Conservation (phyloP, 2,329 filamentous ascomycete species). For the Apiospora marii region DNA sequence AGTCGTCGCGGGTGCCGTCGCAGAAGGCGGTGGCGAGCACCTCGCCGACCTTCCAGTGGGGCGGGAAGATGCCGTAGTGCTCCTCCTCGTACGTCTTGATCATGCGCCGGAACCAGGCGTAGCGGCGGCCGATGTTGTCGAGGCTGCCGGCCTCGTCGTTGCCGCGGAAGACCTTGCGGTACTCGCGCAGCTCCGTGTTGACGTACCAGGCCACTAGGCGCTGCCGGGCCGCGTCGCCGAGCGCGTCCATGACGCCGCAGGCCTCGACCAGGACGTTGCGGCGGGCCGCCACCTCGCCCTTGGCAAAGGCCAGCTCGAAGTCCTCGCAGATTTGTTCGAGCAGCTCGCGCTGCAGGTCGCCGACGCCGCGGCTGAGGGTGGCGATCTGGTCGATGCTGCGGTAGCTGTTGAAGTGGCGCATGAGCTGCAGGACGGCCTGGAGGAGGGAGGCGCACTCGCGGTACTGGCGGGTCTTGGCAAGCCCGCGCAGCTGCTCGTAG, state of each 20-base stretch:
- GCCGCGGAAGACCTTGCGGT: slow-evolving; percentile 92
- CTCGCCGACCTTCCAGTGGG: slow-evolving; percentile 89
- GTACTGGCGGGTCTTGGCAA: slow-evolving; percentile 89
- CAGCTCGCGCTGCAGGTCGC: slow-evolving; percentile 90
- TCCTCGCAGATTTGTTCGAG: slow-evolving; percentile 99
- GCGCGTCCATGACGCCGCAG: slow-evolving; percentile 91
- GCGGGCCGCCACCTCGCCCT: slow-evolving; percentile 78
- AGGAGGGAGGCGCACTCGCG: slow-evolving; percentile 92
- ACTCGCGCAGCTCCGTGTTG: slow-evolving; percentile 95
- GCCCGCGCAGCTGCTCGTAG: slow-evolving; percentile 90
- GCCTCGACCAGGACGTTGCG: slow-evolving; percentile 81
- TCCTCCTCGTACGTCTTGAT: slow-evolving; percentile 96
- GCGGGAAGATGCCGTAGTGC: slow-evolving; percentile 86
- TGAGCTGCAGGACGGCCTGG: slow-evolving; percentile 94
- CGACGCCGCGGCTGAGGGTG: slow-evolving; percentile 87
- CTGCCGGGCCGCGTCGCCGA: slow-evolving; percentile 85
- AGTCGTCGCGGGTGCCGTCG: slow-evolving; percentile 94
- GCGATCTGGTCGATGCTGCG: slow-evolving; percentile 98
- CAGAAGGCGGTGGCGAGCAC: slow-evolving; percentile 91
- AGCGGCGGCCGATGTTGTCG: slow-evolving; percentile 94
- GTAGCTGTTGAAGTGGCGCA: slow-evolving; percentile 98
- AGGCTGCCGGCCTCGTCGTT: slow-evolving; percentile 96
- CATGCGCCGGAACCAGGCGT: slow-evolving; percentile 96
- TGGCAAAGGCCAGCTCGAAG: slow-evolving; percentile 94
- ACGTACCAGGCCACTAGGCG: slow-evolving; percentile 95